phyloP scores from a whole-genome alignment of 495 filamentous ascomycete genomes.

The Lasiosphaeriaceae sp. region DNA sequence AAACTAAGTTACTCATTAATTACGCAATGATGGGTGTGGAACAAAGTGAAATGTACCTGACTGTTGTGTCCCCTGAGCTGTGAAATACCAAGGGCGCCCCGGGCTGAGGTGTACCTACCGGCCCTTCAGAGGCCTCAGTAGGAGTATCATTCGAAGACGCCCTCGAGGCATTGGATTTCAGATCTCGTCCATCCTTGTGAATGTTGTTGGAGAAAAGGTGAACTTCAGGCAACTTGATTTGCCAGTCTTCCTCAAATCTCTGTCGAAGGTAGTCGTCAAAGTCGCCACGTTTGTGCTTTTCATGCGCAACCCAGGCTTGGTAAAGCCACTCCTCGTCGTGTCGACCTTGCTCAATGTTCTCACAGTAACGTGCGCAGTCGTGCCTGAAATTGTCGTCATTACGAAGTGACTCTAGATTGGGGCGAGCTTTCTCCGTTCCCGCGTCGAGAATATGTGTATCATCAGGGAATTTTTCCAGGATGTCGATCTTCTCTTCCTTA shows the following conservation, averaged over 20 bases:
- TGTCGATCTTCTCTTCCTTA: slow-evolving; percentile 50
- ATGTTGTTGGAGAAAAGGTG: not conserved
- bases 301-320: slow-evolving; percentile 59
- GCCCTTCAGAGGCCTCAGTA: not conserved
- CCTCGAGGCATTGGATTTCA: not conserved
- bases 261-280: slow-evolving; percentile 66
- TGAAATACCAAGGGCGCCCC: too few relatives aligned
- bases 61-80: too few relatives aligned
- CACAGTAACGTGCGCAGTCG: slow-evolving; percentile 37
- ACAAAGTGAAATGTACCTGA: too few relatives aligned
- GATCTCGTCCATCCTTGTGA: not conserved
- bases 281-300: slow-evolving; percentile 58
- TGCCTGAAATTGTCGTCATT: slow-evolving; percentile 45
- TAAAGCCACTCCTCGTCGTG: slow-evolving; percentile 64
- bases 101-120: too few relatives aligned
- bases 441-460: slow-evolving; percentile 31
- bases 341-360: slow-evolving; percentile 57
- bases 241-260: slow-evolving; percentile 69
- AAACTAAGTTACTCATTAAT: too few relatives aligned
- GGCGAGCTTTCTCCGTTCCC: slow-evolving; percentile 30
- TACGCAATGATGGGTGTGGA: too few relatives aligned
- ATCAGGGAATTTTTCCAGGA: slow-evolving; percentile 56
- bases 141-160: not conserved
- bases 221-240: slow-evolving; percentile 47
- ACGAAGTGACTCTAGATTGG: slow-evolving; percentile 30